A percentile compares a stretch with the other conserved stretches of the same genome.
phyloP scores from a whole-genome alignment of 257 asterid species.

The Perilla frutescens region DNA sequence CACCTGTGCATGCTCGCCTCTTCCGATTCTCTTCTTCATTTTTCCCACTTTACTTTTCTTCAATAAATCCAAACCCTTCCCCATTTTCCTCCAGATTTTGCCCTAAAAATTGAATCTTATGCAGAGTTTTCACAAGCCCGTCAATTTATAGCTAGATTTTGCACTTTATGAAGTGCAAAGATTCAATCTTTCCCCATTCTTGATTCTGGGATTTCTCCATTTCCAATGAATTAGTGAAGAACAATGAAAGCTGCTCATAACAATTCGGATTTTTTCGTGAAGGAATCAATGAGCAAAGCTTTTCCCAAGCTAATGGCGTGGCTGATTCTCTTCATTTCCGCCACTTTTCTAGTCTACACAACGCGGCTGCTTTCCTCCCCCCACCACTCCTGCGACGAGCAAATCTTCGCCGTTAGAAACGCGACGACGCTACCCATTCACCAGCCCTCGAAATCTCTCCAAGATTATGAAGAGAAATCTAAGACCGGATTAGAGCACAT shows the following conservation, averaged over 20 bases:
- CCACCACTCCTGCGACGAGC: slow-evolving; percentile 47
- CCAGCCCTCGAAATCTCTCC: slow-evolving; percentile 23
- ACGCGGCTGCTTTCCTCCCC: slow-evolving; percentile 54
- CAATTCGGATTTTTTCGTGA: slow-evolving; percentile 45
- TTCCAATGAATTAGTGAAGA: slow-evolving; percentile 17
- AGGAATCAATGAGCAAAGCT: slow-evolving; percentile 47
- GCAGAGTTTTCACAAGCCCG: neutral
- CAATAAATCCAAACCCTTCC: slow-evolving; percentile 26
- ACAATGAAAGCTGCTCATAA: slow-evolving; percentile 45
- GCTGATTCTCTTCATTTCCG: slow-evolving; percentile 52
- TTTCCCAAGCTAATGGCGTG: slow-evolving; percentile 50
- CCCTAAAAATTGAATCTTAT: neutral
- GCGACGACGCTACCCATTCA: neutral
- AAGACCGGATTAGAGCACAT: slow-evolving; percentile 63
- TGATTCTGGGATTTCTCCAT: slow-evolving; percentile 1
- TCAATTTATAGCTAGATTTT: slow-evolving; percentile 7
- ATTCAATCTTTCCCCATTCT: neutral
- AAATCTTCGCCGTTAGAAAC: slow-evolving; percentile 35
- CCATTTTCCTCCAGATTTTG: slow-evolving; percentile 1
- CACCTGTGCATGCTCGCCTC: slow-evolving; percentile 43
- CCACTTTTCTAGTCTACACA: slow-evolving; percentile 62
- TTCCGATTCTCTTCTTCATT: neutral
- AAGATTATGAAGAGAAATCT: neutral
- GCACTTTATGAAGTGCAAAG: slow-evolving; percentile 20
- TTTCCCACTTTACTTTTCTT: slow-evolving; percentile 18